Conservation (phyloP, 495 filamentous ascomycete species). For the Pyronema domesticum region DNA sequence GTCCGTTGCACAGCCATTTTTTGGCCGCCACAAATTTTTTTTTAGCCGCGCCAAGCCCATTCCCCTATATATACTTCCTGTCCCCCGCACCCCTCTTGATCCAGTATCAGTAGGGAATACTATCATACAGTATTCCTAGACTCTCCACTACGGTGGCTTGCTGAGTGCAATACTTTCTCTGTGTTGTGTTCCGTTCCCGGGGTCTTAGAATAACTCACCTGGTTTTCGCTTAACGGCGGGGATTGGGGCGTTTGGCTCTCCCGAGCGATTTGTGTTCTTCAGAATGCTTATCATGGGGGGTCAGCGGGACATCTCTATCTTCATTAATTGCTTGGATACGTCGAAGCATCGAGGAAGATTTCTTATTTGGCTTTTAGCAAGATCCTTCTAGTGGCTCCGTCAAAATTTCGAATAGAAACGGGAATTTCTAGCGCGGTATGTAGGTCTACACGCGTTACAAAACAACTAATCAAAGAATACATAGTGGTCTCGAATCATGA, state of each 20-base stretch:
- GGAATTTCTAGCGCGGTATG: no score
- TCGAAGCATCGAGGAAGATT: not conserved
- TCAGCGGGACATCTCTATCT: not conserved
- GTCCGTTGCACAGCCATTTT: no score
- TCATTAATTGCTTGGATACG: not conserved
- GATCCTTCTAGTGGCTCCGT: not conserved
- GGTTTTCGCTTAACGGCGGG: constrained; percentile 17
- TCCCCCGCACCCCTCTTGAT: constrained; percentile 10
- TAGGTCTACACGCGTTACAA: no score
- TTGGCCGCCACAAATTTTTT: not conserved
- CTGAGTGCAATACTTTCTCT: constrained; percentile 23
- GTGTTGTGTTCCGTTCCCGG: constrained; percentile 25
- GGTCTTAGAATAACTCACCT: constrained; percentile 23
- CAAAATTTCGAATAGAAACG: no score
- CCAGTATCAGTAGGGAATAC: constrained; percentile 23
- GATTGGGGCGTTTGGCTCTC: not conserved
- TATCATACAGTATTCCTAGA: constrained; percentile 17
- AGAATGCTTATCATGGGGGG: not conserved
- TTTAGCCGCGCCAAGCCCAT: not conserved
- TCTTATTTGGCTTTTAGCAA: not conserved
- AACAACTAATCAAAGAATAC: no score
- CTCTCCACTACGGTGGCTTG: constrained; percentile 26
- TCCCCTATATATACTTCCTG: not conserved
- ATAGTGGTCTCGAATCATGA: no score
- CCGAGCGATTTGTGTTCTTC: not conserved